phyloP scores from a whole-genome alignment of 306 rosid genomes.

The Alnus glutinosa region DNA sequence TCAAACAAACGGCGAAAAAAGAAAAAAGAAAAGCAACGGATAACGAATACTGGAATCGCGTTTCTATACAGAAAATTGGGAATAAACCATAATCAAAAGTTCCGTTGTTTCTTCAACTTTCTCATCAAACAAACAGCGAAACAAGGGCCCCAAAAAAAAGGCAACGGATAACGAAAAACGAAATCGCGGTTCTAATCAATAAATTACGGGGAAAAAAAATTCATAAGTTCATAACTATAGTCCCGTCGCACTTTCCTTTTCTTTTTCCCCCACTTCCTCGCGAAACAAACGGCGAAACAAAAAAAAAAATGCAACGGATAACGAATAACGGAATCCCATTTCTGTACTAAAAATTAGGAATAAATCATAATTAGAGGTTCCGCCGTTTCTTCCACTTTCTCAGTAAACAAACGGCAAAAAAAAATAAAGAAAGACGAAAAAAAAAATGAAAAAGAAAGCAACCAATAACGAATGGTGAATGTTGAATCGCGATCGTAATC shows the following conservation, averaged over 20 bases:
- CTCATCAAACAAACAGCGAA: conserved; percentile 2
- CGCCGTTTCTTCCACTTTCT: no score
- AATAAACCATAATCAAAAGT: no score
- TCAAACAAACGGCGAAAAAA: background rate
- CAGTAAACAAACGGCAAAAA: no score
- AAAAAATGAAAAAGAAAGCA: background rate
- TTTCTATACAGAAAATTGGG: no score
- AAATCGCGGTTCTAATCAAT: background rate
- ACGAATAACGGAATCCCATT: no score
- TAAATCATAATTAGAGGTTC: no score
- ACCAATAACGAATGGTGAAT: background rate
- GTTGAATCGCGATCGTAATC: background rate
- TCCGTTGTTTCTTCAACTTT: background rate
- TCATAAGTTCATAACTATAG: no score
- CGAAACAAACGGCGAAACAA: background rate
- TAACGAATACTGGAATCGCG: no score
- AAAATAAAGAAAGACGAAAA: background rate
- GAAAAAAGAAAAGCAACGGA: background rate
- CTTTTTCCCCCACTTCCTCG: no score
- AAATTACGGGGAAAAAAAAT: background rate
- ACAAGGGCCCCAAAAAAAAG: no score
- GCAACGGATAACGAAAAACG: background rate
- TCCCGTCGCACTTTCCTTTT: no score
- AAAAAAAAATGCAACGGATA: background rate
- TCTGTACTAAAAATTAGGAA: no score